Percentiles rank a stretch among this genome's conserved stretches.
These are phyloP conservation scores for Rubia peregrina DNA, from an alignment of 305 asterid species.

Conservation along the genomic window DNA sequence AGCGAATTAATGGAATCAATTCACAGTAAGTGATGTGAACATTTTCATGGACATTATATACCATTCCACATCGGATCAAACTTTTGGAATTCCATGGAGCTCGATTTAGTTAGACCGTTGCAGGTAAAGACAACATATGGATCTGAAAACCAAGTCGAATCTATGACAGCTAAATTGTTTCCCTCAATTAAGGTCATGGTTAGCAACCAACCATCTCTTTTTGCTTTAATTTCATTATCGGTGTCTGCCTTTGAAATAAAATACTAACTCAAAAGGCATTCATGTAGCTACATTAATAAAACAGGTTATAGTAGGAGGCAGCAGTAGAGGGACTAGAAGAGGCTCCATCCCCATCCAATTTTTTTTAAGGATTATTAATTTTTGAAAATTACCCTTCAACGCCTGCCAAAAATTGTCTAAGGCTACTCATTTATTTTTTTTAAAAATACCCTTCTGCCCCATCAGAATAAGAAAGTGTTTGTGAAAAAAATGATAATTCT, in stretches of 20 bases:
- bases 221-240: slow-evolving; percentile 96
- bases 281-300: not conserved
- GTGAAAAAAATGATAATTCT: too few species aligned
- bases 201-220: slow-evolving; percentile 90
- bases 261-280: not conserved
- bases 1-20: not conserved
- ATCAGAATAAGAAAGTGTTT: too few species aligned
- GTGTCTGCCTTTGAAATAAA: slow-evolving; percentile 40
- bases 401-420: too few species aligned
- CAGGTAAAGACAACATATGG: slow-evolving; percentile 96
- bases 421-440: too few species aligned
- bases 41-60: slow-evolving; percentile 12
- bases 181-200: slow-evolving; percentile 94
- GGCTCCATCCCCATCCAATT: too few species aligned
- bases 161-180: slow-evolving; percentile 73
- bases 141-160: slow-evolving; percentile 78
- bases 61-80: slow-evolving; percentile 88
- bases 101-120: slow-evolving; percentile 76
- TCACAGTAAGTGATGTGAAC: not conserved
- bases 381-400: too few species aligned
- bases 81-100: slow-evolving; percentile 93
- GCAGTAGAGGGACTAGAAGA: too few species aligned
- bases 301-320: too few species aligned
- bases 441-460: too few species aligned
- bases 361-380: too few species aligned